phyloP scores from a whole-genome alignment of 1,139 yeast species.

The Suhomyces coccinellae region DNA sequence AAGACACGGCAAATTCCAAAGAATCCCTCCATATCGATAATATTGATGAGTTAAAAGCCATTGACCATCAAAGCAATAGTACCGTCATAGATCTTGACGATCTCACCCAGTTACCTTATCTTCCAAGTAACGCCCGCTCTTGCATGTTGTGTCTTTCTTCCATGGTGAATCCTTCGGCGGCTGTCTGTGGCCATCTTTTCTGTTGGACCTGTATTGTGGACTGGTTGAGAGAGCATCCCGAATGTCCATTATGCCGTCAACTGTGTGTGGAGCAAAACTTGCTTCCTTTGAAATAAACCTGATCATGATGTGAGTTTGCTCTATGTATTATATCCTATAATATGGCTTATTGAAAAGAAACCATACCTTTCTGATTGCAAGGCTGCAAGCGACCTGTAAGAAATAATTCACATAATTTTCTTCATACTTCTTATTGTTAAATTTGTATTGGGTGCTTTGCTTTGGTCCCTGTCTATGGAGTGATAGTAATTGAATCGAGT shows the following conservation, averaged over 20 bases:
- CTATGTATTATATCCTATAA: not conserved
- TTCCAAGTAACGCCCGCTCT: slow-evolving; percentile 67
- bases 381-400: too few relatives aligned
- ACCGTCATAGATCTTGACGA: slow-evolving; percentile 55
- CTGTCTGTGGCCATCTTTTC: slow-evolving; percentile 88
- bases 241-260: slow-evolving; percentile 90
- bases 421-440: too few relatives aligned
- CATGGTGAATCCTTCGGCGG: slow-evolving; percentile 82
- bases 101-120: slow-evolving; percentile 57
- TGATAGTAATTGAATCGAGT: too few relatives aligned
- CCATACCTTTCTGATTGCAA: too few relatives aligned
- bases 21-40: slow-evolving; percentile 4
- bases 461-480: too few relatives aligned
- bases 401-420: too few relatives aligned
- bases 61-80: slow-evolving; percentile 1
- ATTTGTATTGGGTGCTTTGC: too few relatives aligned
- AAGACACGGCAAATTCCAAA: slow-evolving; percentile 12
- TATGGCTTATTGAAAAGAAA: too few relatives aligned
- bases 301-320: not conserved
- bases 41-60: slow-evolving; percentile 14
- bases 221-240: slow-evolving; percentile 87
- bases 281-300: slow-evolving; percentile 55
- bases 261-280: slow-evolving; percentile 72
- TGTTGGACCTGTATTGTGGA: slow-evolving; percentile 92
- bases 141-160: slow-evolving; percentile 83